A percentile compares a stretch with the other conserved stretches of the same genome.
Evolutionary conservation across 345 rosid genomes (phyloP).

Genomic region (Limnanthes douglasii): DNA sequence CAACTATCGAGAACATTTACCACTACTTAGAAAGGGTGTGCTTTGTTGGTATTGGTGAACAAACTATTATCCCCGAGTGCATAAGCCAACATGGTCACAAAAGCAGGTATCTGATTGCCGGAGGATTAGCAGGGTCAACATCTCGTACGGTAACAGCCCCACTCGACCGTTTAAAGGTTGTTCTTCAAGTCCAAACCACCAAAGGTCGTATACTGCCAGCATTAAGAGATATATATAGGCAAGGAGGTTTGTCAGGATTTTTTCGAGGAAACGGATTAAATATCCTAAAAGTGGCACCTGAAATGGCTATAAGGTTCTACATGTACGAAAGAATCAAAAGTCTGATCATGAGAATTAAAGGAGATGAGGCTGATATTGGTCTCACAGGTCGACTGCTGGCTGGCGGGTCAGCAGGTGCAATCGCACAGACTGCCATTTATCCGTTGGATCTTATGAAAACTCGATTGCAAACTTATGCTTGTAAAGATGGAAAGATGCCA

Average conservation of each 20-base stretch:
- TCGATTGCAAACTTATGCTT: slow-evolving; percentile 57
- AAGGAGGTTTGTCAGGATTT: slow-evolving; percentile 45
- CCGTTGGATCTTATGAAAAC: slow-evolving; percentile 94
- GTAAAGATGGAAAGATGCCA: slow-evolving; percentile 52
- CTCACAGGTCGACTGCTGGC: slow-evolving; percentile 51
- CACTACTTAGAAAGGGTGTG: slow-evolving; percentile 83
- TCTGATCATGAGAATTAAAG: slow-evolving; percentile 31
- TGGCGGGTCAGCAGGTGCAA: slow-evolving; percentile 91
- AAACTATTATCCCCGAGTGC: slow-evolving; percentile 71
- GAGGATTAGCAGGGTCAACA: slow-evolving; percentile 83
- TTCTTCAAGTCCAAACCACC: slow-evolving; percentile 68
- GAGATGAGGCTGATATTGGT: slow-evolving; percentile 40
- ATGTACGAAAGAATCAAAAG: slow-evolving; percentile 59
- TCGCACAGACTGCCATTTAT: slow-evolving; percentile 76
- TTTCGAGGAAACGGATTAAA: slow-evolving; percentile 79
- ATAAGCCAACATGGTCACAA: slow-evolving; percentile 64
- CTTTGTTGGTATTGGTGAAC: slow-evolving; percentile 84
- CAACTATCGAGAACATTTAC: slow-evolving; percentile 82
- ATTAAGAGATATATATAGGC: slow-evolving; percentile 46
- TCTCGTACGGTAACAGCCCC: slow-evolving; percentile 90
- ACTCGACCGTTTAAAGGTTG: slow-evolving; percentile 78
- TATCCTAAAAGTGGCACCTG: slow-evolving; percentile 83
- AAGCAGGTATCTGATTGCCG: slow-evolving; percentile 67
- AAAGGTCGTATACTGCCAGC: slow-evolving; percentile 46
- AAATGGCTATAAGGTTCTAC: slow-evolving; percentile 80